Evolutionary conservation across 1,284 basidiomycete genomes (phyloP).

Genomic region (Cryptococcus deneoformans): DNA sequence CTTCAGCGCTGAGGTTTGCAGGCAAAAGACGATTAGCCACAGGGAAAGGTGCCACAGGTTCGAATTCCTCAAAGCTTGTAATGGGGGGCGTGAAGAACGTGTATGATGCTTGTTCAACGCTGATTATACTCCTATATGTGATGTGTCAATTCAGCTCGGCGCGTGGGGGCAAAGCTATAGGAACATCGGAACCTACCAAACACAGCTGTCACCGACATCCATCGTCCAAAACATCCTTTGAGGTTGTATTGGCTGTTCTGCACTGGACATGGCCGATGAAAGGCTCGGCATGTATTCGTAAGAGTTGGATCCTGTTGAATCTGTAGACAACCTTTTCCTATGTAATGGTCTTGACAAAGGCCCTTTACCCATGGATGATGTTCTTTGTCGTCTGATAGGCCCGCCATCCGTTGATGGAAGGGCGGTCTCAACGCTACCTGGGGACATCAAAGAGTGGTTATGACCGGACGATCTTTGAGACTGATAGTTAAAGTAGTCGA

Average conservation of each 20-base stretch:
- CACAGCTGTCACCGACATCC: slow-evolving; percentile 37
- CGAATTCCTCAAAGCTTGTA: slow-evolving; percentile 48
- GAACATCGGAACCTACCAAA: slow-evolving; percentile 26
- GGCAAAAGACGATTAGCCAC: slow-evolving; percentile 78
- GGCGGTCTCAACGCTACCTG: slow-evolving; percentile 22
- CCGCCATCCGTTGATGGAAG: slow-evolving; percentile 41
- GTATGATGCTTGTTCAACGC: slow-evolving; percentile 55
- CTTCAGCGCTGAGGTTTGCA: slow-evolving; percentile 55
- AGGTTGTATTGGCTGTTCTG: not conserved
- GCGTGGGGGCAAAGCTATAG: not conserved
- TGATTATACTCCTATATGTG: slow-evolving; percentile 41
- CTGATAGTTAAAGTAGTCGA: slow-evolving; percentile 43
- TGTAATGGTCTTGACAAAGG: slow-evolving; percentile 33
- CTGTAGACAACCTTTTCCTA: slow-evolving; percentile 34
- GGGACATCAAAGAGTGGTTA: slow-evolving; percentile 35
- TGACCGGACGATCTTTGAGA: slow-evolving; percentile 34
- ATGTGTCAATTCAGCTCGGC: not conserved
- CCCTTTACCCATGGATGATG: slow-evolving; percentile 31
- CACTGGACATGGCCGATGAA: not conserved
- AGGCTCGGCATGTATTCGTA: slow-evolving; percentile 22
- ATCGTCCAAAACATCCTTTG: slow-evolving; percentile 34
- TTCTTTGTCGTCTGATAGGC: slow-evolving; percentile 37
- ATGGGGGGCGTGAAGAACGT: slow-evolving; percentile 87
- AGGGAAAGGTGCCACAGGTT: slow-evolving; percentile 83
- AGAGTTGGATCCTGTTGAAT: slow-evolving; percentile 15